Evolutionary conservation across 208 protist genomes (phyloP).

Genomic region (Herpetomonas tarakana): DNA sequence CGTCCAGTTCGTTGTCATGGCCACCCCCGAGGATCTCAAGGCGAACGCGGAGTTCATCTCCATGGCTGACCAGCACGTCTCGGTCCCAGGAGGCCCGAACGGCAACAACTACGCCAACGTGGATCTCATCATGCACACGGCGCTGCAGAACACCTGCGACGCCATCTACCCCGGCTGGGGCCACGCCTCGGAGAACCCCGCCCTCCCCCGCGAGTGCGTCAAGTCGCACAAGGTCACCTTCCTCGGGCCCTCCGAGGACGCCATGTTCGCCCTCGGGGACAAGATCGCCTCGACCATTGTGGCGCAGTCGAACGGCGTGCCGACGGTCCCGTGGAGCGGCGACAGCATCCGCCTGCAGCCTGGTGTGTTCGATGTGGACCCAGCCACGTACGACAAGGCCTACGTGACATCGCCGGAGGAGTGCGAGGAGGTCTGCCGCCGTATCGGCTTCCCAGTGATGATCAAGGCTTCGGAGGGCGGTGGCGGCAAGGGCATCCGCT

Average conservation of each 20-base stretch:
- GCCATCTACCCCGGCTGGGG: slow-evolving; percentile 96
- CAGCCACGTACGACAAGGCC: slow-evolving; percentile 21
- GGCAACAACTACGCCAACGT: slow-evolving; percentile 77
- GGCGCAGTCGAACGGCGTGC: slow-evolving; percentile 73
- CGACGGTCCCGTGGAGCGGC: slow-evolving; percentile 89
- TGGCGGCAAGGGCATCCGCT: slow-evolving; percentile 26
- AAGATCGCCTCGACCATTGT: slow-evolving; percentile 88
- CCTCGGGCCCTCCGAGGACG: slow-evolving; percentile 85
- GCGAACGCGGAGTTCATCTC: slow-evolving; percentile 98
- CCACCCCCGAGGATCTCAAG: slow-evolving; percentile 98
- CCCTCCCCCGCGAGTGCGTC: slow-evolving; percentile 54
- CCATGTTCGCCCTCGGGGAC: slow-evolving; percentile 91
- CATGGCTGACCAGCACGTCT: slow-evolving; percentile 66
- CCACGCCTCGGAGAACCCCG: slow-evolving; percentile 95
- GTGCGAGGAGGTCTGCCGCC: slow-evolving; percentile 74
- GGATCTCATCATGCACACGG: slow-evolving; percentile 87
- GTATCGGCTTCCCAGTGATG: slow-evolving; percentile 92
- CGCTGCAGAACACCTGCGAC: slow-evolving; percentile 56
- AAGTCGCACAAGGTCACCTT: slow-evolving; percentile 67
- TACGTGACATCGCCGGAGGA: slow-evolving; percentile 49
- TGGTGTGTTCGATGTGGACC: slow-evolving; percentile 64
- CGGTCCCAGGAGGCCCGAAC: slow-evolving; percentile 29
- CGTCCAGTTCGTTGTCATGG: slow-evolving; percentile 97
- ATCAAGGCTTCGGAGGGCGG: slow-evolving; percentile 93
- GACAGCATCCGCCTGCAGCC: slow-evolving; percentile 56